Base-by-base conservation (phyloP, 192 early-diverging fungal genomes). In the Coemansia asiatica region DNA sequence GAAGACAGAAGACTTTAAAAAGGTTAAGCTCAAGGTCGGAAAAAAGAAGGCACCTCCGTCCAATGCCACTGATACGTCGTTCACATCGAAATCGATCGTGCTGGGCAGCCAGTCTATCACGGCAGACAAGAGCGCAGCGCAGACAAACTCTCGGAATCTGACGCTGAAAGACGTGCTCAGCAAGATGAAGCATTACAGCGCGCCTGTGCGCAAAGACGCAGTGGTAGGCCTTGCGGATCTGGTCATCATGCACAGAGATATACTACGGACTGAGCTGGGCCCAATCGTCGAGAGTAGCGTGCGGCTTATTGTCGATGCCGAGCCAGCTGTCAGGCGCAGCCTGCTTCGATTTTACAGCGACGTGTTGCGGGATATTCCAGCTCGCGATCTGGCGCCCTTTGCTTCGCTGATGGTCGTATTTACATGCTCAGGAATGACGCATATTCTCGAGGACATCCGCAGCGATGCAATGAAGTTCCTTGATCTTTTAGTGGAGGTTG, bases 21-120 rank as follows among this genome's bases (percentile, higher is more conserved):
- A 96, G 90, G 85, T 89, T 63, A 93, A 93, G 76, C 87, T 96
- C 15, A 96, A 96, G 78, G 87, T 96, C 40, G 94, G 94, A 53
- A 93, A 94, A 79, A 90, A 91, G 72, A 91, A 92, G 80, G 85
- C 85, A 18, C 75, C 88, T 15, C 70, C 94, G 16, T 76, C 79
- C 23, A 96, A 87, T 72, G 85, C 87, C 44, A 94, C 93, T 10
- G 89, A 94, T 49, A 90, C 88, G 21, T 91, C 91, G 19, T 94
- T 96, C 74, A 90, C 88, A 33, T 87, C 93, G 0, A 86, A 85
- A 76, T 86, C 90, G 47, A 92, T 96, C 50, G 85, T 87, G 10
- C 69, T 96, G n/a, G 85, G 91, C 1, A 87, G 73, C 47, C 94
- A 96, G 75, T 90, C 87, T 46, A 90, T 94, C 60, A 80, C 68